Evolutionary conservation across 805 yeast genomes (phyloP).

Genomic region (Blastobotrys attinorum): DNA sequence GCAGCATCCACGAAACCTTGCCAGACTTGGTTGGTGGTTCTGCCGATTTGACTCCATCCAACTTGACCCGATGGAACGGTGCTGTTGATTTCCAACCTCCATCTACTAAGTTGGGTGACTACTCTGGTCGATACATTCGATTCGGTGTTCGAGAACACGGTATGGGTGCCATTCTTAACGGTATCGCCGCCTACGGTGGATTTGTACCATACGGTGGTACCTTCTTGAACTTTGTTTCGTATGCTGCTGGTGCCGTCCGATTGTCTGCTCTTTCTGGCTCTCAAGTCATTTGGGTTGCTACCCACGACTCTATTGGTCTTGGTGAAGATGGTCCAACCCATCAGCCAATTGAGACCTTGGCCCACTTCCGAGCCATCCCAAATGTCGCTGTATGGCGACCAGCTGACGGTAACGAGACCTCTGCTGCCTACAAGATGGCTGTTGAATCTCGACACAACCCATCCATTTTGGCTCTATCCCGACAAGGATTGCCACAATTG

Average conservation of each 20-base stretch:
- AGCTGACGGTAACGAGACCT: constrained; percentile 45
- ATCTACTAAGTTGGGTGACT: constrained; percentile 69
- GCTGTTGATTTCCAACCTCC: constrained; percentile 93
- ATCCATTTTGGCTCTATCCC: constrained; percentile 62
- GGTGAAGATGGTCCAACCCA: constrained; percentile 57
- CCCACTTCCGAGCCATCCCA: constrained; percentile 46
- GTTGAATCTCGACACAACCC: constrained; percentile 54
- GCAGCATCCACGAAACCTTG: constrained; percentile 48
- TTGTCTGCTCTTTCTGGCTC: constrained; percentile 40
- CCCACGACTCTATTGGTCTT: constrained; percentile 50
- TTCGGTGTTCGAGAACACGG: constrained; percentile 99
- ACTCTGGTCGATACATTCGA: constrained; percentile 88
- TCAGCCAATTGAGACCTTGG: constrained; percentile 46
- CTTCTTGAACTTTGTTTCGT: constrained; percentile 82
- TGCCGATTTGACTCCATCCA: constrained; percentile 96
- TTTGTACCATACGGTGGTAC: constrained; percentile 93
- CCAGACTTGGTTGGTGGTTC: constrained; percentile 97
- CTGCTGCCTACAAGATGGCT: constrained; percentile 52
- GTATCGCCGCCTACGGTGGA: constrained; percentile 86
- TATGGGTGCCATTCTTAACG: constrained; percentile 98
- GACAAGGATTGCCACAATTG: constrained; percentile 83
- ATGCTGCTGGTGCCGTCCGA: constrained; percentile 47
- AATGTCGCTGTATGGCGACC: constrained; percentile 45
- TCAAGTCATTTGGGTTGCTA: constrained; percentile 44
- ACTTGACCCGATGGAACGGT: constrained; percentile 79